phyloP scores from a whole-genome alignment of 371 early-diverging fungal genomes.

The Racocetra persica region DNA sequence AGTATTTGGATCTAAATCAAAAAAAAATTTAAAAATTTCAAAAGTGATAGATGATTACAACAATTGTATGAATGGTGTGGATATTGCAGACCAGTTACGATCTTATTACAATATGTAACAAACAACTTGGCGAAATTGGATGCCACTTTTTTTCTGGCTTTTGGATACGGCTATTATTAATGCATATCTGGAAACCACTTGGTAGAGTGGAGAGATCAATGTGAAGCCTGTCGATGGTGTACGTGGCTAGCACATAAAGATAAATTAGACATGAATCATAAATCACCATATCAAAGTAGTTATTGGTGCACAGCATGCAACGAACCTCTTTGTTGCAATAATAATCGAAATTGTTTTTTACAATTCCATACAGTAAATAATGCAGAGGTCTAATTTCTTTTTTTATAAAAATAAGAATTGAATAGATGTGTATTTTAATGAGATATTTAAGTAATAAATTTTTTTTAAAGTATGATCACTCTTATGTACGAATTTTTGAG shows the following conservation, averaged over 20 bases:
- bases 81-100: constrained; percentile 47
- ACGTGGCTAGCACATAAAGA: too few relatives aligned
- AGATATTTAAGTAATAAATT: too few relatives aligned
- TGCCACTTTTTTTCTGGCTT: constrained; percentile 45
- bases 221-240: neutral
- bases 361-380: neutral
- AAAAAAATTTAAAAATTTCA: constrained; percentile 15
- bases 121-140: constrained; percentile 42
- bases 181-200: neutral
- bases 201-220: neutral
- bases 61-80: constrained; percentile 46
- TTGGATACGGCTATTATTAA: constrained; percentile 46
- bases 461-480: too few relatives aligned
- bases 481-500: too few relatives aligned
- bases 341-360: constrained; percentile 1
- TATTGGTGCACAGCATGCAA: neutral
- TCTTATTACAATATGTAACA: constrained; percentile 45
- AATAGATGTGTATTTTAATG: too few relatives aligned
- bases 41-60: constrained; percentile 45
- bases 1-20: constrained; percentile 34
- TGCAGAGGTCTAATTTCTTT: too few relatives aligned
- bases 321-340: neutral
- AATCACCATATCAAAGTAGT: too few relatives aligned
- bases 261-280: too few relatives aligned
- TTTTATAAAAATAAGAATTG: too few relatives aligned